These are phyloP conservation scores for Plectosphaerella cucumerina DNA, from an alignment of 2,329 filamentous ascomycete species.

Conservation along the genomic window DNA sequence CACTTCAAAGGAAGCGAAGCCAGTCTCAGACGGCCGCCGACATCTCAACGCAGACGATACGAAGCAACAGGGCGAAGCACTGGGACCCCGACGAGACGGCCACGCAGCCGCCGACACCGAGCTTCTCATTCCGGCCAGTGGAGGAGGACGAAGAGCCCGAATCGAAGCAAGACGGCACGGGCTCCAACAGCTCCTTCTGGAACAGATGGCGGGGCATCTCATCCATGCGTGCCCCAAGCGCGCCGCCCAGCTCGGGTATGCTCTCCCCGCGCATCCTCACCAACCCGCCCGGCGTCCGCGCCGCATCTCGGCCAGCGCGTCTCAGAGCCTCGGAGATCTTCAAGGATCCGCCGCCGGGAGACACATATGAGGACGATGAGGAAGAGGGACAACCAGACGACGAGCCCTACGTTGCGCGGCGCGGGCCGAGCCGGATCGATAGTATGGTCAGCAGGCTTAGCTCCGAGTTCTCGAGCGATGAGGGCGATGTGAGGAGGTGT, in stretches of 20 bases:
- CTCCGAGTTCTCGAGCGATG: slow-evolving; percentile 35
- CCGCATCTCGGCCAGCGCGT: too few relatives aligned
- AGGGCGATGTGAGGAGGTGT: slow-evolving; percentile 47
- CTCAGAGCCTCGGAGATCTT: too few relatives aligned
- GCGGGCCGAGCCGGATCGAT: slow-evolving; percentile 20
- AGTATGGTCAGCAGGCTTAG: slow-evolving; percentile 53
- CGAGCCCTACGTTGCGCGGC: background rate
- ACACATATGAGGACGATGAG: too few relatives aligned
- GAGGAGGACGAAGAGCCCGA: slow-evolving; percentile 36
- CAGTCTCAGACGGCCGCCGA: too few relatives aligned
- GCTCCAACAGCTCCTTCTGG: slow-evolving; percentile 50
- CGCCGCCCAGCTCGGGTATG: slow-evolving; percentile 14
- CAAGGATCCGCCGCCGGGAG: too few relatives aligned
- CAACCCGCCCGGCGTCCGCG: too few relatives aligned
- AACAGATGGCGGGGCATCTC: slow-evolving; percentile 49
- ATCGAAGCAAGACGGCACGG: slow-evolving; percentile 30
- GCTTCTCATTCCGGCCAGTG: slow-evolving; percentile 44
- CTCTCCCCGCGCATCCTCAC: background rate
- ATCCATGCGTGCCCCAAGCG: slow-evolving; percentile 24
- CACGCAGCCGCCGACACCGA: slow-evolving; percentile 46
- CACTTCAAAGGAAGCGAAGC: too few relatives aligned
- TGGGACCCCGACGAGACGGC: slow-evolving; percentile 15
- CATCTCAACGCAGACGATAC: too few relatives aligned
- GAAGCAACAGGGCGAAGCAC: slow-evolving; percentile 11
- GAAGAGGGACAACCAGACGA: background rate